A percentile compares a stretch with the other conserved stretches of the same genome.
phyloP scores from a whole-genome alignment of 2,329 filamentous ascomycete genomes.

The Pseudogymnoascus sp. region DNA sequence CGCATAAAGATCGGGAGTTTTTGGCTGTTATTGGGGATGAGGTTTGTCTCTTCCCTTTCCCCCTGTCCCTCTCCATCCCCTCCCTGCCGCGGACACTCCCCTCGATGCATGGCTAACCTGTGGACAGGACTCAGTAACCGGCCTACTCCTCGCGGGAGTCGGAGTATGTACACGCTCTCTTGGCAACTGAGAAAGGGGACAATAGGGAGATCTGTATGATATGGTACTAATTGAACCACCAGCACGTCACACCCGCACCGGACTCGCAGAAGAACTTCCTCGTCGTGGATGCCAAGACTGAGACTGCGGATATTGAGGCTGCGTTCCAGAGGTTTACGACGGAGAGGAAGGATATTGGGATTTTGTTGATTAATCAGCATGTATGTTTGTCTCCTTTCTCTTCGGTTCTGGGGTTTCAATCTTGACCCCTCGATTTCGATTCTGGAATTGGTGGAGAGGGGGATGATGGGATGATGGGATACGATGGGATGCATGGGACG shows the following conservation, averaged over 20 bases:
- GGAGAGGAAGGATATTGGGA: constrained; percentile 91
- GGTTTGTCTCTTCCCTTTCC: constrained; percentile 42
- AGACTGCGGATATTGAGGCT: constrained; percentile 76
- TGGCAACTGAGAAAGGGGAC: neutral
- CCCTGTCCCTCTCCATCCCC: too few relatives aligned
- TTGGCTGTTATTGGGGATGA: constrained; percentile 97
- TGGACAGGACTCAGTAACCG: constrained; percentile 83
- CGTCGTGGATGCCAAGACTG: constrained; percentile 90
- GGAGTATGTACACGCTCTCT: constrained; percentile 51
- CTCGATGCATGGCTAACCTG: constrained; percentile 16
- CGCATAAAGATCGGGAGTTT: constrained; percentile 82
- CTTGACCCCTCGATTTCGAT: neutral
- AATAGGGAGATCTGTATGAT: too few relatives aligned
- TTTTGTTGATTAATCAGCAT: constrained; percentile 96
- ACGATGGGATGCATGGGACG: neutral
- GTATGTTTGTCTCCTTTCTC: constrained; percentile 39
- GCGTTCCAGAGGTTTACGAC: constrained; percentile 85
- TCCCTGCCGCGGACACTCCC: neutral
- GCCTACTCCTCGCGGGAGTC: constrained; percentile 87
- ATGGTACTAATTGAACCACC: neutral
- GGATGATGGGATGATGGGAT: neutral
- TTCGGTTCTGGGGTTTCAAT: neutral
- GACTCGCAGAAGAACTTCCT: constrained; percentile 96
- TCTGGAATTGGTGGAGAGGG: neutral
- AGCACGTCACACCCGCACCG: constrained; percentile 87